Evolutionary conservation across 306 rosid species (phyloP).

Genomic region (Alnus glutinosa): DNA sequence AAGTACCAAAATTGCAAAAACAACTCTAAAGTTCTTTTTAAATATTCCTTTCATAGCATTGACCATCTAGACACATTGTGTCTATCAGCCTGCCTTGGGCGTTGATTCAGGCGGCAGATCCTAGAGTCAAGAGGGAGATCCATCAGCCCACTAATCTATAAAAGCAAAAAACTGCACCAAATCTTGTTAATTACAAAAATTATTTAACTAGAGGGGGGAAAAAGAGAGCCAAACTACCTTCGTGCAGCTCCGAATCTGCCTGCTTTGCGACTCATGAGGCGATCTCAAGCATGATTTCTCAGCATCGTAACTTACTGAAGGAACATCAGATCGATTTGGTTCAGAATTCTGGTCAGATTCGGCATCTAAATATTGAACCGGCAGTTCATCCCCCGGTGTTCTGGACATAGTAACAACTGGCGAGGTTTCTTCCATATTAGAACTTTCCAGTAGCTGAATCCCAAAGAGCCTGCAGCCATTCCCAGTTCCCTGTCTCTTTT

Average conservation of each 20-base stretch:
- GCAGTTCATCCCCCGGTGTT: constrained; percentile 49
- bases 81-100: constrained; percentile 2
- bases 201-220: neutral
- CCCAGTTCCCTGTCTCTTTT: constrained; percentile 64
- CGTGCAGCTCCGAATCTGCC: constrained; percentile 96
- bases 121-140: neutral
- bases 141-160: neutral
- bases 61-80: neutral
- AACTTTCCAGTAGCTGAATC: constrained; percentile 72
- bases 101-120: neutral
- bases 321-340: constrained; percentile 77
- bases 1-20: neutral
- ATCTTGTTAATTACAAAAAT: neutral
- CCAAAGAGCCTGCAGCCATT: constrained; percentile 91
- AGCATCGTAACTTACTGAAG: constrained; percentile 89
- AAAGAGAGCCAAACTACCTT: constrained; percentile 55
- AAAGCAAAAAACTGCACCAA: neutral
- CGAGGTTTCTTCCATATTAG: constrained; percentile 57
- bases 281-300: constrained; percentile 85
- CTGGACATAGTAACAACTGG: constrained; percentile 48
- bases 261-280: constrained; percentile 79
- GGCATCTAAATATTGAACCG: constrained; percentile 56
- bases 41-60: neutral
- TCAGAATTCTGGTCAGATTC: constrained; percentile 87
- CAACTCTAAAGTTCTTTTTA: neutral